Conservation (phyloP, 768 basidiomycete genomes). For the Psilocybe tampanensis region DNA sequence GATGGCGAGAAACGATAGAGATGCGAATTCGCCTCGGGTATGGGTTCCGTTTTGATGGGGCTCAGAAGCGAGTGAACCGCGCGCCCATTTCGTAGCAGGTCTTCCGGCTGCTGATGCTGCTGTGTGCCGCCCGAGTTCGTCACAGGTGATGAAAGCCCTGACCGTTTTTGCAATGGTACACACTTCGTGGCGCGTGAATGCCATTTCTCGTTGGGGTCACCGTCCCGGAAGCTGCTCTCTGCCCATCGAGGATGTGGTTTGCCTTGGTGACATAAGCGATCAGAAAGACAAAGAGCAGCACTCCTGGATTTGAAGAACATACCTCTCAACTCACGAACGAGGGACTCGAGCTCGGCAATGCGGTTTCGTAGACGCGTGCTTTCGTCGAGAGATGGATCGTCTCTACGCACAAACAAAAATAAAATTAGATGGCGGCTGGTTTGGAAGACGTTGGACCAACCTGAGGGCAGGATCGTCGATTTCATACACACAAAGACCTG, state of each 20-base stretch:
- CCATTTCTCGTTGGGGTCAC: slow-evolving; percentile 84
- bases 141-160: slow-evolving; percentile 2
- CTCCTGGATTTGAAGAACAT: slow-evolving; percentile 15
- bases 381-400: slow-evolving; percentile 88
- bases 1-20: slow-evolving; percentile 75
- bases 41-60: slow-evolving; percentile 70
- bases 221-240: slow-evolving; percentile 75
- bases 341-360: slow-evolving; percentile 91
- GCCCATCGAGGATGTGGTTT: slow-evolving; percentile 91
- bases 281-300: not conserved
- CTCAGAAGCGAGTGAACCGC: slow-evolving; percentile 49
- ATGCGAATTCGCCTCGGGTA: slow-evolving; percentile 49
- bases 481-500: slow-evolving; percentile 93
- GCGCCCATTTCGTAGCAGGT: slow-evolving; percentile 36
- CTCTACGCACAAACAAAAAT: slow-evolving; percentile 44
- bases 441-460: slow-evolving; percentile 37
- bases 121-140: slow-evolving; percentile 19
- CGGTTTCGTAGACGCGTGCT: slow-evolving; percentile 82
- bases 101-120: slow-evolving; percentile 37
- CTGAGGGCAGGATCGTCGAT: slow-evolving; percentile 86
- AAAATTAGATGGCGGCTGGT: slow-evolving; percentile 6
- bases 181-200: slow-evolving; percentile 82
- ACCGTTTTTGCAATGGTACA: slow-evolving; percentile 38
- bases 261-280: slow-evolving; percentile 42
- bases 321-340: slow-evolving; percentile 89